Conservation (phyloP, 148 eudicot genomes). For the Rhododendron molle region DNA sequence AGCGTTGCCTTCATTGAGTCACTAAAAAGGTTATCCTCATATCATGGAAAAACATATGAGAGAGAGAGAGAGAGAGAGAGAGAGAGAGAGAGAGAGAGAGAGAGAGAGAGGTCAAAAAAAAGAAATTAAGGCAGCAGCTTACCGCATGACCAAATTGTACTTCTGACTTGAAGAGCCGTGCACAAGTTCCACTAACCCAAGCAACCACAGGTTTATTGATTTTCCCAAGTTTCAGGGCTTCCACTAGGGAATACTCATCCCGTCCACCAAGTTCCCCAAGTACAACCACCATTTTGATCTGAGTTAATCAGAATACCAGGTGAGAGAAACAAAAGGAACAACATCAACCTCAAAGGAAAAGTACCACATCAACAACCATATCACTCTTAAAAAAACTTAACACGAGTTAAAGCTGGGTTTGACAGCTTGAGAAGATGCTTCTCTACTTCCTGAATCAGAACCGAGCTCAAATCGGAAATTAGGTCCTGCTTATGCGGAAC, state of each 20-base stretch:
- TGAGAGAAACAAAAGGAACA: constrained; percentile 1
- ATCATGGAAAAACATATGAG: not conserved
- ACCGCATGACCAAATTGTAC: constrained; percentile 99
- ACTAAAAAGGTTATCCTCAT: not conserved
- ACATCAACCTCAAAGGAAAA: not conserved
- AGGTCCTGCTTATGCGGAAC: not conserved
- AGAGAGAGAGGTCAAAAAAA: not conserved
- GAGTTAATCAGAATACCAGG: constrained; percentile 17
- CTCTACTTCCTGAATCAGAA: not conserved
- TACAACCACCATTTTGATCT: constrained; percentile 96
- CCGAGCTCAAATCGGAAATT: not conserved
- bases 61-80: not conserved
- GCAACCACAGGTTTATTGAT: constrained; percentile 92
- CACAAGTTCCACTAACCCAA: constrained; percentile 99
- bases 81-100: not conserved
- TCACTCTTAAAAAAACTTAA: not conserved
- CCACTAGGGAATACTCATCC: constrained; percentile 97
- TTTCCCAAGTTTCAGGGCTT: constrained; percentile 94
- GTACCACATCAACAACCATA: not conserved
- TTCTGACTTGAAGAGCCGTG: constrained; percentile 94
- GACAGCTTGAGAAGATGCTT: not conserved
- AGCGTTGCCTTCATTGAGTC: not conserved
- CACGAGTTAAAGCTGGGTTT: not conserved
- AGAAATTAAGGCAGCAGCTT: constrained; percentile 25
- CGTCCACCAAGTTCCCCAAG: constrained; percentile 98